These are phyloP conservation scores for Phymatotrichopsis omnivora DNA, from an alignment of 2,329 filamentous ascomycete genomes.

Conservation along the genomic window DNA sequence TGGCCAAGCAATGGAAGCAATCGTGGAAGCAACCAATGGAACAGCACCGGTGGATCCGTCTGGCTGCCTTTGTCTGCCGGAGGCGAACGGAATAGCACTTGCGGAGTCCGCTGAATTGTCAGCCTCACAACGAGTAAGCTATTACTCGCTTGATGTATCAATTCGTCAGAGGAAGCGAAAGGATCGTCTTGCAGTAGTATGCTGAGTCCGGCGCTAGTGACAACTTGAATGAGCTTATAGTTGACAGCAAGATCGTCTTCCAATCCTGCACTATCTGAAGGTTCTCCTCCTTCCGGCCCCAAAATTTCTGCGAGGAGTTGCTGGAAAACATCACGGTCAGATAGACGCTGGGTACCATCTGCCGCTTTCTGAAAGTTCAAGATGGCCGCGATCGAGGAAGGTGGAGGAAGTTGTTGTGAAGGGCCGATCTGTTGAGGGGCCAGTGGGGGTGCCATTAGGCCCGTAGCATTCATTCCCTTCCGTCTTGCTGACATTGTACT, in stretches of 20 bases:
- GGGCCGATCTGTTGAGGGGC: background rate
- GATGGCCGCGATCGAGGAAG: conserved; percentile 78
- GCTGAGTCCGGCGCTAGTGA: conserved; percentile 68
- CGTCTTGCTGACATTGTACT: background rate
- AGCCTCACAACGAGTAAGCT: conserved; percentile 68
- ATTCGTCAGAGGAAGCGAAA: conserved; percentile 48
- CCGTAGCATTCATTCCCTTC: background rate
- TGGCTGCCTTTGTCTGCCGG: conserved; percentile 40
- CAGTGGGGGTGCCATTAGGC: background rate
- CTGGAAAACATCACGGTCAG: conserved; percentile 64
- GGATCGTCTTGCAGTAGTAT: conserved; percentile 57
- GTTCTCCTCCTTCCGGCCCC: conserved; percentile 43
- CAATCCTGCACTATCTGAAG: conserved; percentile 38
- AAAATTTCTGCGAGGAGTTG: conserved; percentile 53
- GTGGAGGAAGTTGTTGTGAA: conserved; percentile 42
- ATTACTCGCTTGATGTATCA: conserved; percentile 53
- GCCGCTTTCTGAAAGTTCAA: conserved; percentile 63
- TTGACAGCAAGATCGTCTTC: conserved; percentile 66
- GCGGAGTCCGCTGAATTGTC: conserved; percentile 64
- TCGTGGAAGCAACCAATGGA: conserved; percentile 54
- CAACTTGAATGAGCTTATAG: conserved; percentile 75
- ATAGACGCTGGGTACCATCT: conserved; percentile 49
- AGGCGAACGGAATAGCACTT: conserved; percentile 47
- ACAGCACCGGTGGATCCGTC: conserved; percentile 51
- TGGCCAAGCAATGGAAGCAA: conserved; percentile 49